These are phyloP conservation scores for Pseudogymnoascus sp. DNA, from an alignment of 2,329 filamentous ascomycete genomes.

Conservation along the genomic window DNA sequence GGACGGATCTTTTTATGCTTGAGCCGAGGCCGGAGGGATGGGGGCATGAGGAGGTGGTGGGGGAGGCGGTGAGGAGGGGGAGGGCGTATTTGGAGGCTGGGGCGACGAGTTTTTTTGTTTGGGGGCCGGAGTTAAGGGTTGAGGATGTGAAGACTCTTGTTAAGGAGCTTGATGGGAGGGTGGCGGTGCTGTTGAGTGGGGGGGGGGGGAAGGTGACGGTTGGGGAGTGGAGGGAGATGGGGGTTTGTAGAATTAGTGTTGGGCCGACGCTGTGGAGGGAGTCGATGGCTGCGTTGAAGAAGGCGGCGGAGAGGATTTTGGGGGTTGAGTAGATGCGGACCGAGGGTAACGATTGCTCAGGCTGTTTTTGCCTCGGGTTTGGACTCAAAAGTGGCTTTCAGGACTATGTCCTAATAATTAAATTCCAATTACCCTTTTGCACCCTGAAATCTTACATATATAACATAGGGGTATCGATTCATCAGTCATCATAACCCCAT, in stretches of 20 bases:
- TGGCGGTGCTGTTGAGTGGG: constrained; percentile 39
- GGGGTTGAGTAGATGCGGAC: background rate
- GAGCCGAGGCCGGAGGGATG: constrained; percentile 20
- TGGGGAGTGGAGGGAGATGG: constrained; percentile 37
- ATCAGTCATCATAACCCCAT: background rate
- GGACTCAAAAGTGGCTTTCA: too few relatives aligned
- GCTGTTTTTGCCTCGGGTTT: background rate
- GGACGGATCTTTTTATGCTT: constrained; percentile 44
- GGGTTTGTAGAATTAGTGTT: constrained; percentile 47
- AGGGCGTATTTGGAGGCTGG: constrained; percentile 49
- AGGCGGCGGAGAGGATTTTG: constrained; percentile 28
- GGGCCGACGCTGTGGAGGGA: constrained; percentile 39
- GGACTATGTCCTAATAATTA: background rate
- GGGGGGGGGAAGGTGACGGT: constrained; percentile 34
- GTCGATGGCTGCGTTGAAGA: constrained; percentile 33
- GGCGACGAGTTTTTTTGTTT: constrained; percentile 52
- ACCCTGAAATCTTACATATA: background rate
- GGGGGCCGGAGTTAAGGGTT: constrained; percentile 41
- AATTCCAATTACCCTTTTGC: background rate
- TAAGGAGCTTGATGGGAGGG: constrained; percentile 38
- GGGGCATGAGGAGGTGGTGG: constrained; percentile 25
- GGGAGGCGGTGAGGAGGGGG: constrained; percentile 43
- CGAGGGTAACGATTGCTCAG: background rate
- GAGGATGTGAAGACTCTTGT: constrained; percentile 41
- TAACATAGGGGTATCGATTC: background rate